These are phyloP conservation scores for Talaromyces sp. DNA, from an alignment of 2,329 filamentous ascomycete species.

Conservation along the genomic window DNA sequence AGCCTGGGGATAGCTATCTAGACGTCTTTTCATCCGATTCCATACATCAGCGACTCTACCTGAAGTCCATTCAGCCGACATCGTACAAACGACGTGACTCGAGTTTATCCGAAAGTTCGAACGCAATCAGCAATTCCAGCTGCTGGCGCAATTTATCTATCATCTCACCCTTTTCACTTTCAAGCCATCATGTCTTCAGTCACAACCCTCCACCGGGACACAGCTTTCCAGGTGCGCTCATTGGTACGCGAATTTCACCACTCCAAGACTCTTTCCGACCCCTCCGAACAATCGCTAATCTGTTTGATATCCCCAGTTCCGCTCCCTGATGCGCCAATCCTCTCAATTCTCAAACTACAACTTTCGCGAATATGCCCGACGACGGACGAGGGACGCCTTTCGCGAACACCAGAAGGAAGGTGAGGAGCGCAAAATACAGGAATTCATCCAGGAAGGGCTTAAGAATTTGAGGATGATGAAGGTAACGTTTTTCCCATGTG, in stretches of 20 bases:
- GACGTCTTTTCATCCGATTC: not conserved
- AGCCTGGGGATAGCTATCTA: slow-evolving; percentile 1
- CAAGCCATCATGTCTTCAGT: slow-evolving; percentile 40
- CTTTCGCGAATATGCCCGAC: slow-evolving; percentile 93
- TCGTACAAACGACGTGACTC: slow-evolving; percentile 1
- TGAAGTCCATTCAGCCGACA: not conserved
- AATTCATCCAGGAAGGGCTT: slow-evolving; percentile 81
- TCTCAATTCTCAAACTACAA: slow-evolving; percentile 91
- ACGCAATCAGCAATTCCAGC: not conserved
- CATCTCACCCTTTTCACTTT: not conserved
- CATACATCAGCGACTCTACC: not conserved
- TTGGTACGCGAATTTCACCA: slow-evolving; percentile 33
- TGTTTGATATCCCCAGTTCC: slow-evolving; percentile 61
- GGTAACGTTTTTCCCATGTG: slow-evolving; percentile 50
- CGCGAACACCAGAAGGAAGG: slow-evolving; percentile 69
- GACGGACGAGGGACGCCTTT: slow-evolving; percentile 87
- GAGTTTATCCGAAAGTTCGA: not conserved
- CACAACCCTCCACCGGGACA: slow-evolving; percentile 37
- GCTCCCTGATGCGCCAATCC: slow-evolving; percentile 81
- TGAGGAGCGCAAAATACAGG: slow-evolving; percentile 75
- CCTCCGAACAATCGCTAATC: not conserved
- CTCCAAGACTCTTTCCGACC: not conserved
- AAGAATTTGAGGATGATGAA: slow-evolving; percentile 86
- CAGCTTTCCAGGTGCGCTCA: slow-evolving; percentile 48
- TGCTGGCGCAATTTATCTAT: not conserved